Percentiles rank a stretch among this genome's conserved stretches.
Evolutionary conservation across 148 eudicot species (phyloP).

Genomic region (Camellia sinensis): DNA sequence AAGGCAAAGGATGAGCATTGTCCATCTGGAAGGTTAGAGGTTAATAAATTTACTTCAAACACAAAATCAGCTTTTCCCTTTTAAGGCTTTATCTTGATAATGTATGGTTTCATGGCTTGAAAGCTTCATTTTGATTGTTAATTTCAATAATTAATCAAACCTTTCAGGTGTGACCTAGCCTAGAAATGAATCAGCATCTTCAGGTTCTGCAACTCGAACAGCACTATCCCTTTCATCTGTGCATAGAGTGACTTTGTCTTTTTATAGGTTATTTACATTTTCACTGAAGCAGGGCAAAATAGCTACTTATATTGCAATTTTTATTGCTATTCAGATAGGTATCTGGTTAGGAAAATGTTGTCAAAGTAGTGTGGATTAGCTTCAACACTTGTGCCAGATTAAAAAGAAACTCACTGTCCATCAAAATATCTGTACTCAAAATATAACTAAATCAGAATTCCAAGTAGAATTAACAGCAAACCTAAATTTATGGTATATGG

Average conservation of each 20-base stretch:
- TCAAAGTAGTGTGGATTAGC: neutral
- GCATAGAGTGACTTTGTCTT: neutral
- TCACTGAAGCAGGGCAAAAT: neutral
- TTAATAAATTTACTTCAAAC: neutral
- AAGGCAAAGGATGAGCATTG: neutral
- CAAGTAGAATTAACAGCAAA: neutral
- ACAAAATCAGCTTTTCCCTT: neutral
- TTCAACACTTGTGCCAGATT: slow-evolving; percentile 6
- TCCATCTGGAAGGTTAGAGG: neutral
- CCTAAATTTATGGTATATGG: neutral
- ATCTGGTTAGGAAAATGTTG: neutral
- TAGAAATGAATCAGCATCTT: slow-evolving; percentile 1
- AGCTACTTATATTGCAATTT: neutral
- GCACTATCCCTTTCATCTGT: neutral
- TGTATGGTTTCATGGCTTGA: neutral
- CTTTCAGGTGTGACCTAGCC: neutral
- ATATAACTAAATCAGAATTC: neutral
- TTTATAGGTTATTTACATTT: neutral
- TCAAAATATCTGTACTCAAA: neutral
- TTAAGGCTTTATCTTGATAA: neutral
- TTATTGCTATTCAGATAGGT: neutral
- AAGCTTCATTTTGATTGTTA: neutral
- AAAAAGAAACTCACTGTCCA: neutral
- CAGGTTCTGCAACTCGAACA: neutral
- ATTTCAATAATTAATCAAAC: neutral